Evolutionary conservation across 768 basidiomycete species (phyloP).

Genomic region (Phallus indusiatus): DNA sequence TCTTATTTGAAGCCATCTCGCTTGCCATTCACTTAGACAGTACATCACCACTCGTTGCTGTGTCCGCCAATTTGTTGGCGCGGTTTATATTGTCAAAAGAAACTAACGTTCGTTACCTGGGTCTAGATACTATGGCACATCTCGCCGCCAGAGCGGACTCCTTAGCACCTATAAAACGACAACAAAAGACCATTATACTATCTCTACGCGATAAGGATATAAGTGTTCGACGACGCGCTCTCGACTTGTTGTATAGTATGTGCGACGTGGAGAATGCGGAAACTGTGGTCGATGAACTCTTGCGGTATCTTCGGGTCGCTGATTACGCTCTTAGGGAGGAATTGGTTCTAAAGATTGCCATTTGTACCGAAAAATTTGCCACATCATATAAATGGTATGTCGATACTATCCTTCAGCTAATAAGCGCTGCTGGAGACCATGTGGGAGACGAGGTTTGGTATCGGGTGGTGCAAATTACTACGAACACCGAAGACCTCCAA

Average conservation of each 20-base stretch:
- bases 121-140: conserved; percentile 97
- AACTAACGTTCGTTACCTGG: conserved; percentile 96
- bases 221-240: conserved; percentile 84
- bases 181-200: conserved; percentile 91
- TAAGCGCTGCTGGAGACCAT: conserved; percentile 95
- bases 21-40: conserved; percentile 94
- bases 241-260: conserved; percentile 98
- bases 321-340: conserved; percentile 96
- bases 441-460: conserved; percentile 99
- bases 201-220: conserved; percentile 96
- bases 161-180: conserved; percentile 85
- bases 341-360: conserved; percentile 98
- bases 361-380: conserved; percentile 97
- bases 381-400: conserved; percentile 99
- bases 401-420: conserved; percentile 92
- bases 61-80: conserved; percentile 84
- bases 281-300: conserved; percentile 87
- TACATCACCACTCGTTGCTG: conserved; percentile 77
- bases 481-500: conserved; percentile 96
- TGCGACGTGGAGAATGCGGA: conserved; percentile 97
- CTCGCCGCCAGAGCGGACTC: conserved; percentile 90
- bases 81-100: conserved; percentile 97
- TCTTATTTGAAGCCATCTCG: conserved; percentile 96
- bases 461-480: conserved; percentile 96
- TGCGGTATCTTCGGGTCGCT: conserved; percentile 90